Conservation (phyloP, 495 filamentous ascomycete species). For the Penicillium steckii region DNA sequence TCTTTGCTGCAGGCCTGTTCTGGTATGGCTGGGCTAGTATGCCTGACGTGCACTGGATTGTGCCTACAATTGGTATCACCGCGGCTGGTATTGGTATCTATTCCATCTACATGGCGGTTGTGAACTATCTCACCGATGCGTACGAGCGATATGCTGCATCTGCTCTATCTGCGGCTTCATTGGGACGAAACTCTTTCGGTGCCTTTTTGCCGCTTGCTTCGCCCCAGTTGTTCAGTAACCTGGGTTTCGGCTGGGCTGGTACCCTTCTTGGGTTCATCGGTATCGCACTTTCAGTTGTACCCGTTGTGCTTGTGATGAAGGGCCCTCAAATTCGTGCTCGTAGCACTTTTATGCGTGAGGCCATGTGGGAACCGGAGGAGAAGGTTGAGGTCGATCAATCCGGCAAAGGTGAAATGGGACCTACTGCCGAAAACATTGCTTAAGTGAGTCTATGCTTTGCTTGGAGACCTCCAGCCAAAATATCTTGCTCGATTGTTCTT, state of each 20-base stretch:
- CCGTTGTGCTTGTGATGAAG: constrained; percentile 37
- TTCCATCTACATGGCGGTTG: constrained; percentile 47
- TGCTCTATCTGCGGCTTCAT: constrained; percentile 34
- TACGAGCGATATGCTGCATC: constrained; percentile 43
- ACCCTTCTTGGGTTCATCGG: constrained; percentile 42
- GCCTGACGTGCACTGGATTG: constrained; percentile 39
- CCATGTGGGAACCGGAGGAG: constrained; percentile 23
- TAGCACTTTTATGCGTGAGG: constrained; percentile 41
- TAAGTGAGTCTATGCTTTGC: neutral
- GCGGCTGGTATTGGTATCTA: constrained; percentile 40
- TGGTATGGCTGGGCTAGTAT: constrained; percentile 42
- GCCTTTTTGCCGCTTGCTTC: constrained; percentile 40
- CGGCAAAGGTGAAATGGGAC: constrained; percentile 9
- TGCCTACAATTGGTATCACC: constrained; percentile 36
- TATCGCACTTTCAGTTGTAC: constrained; percentile 34
- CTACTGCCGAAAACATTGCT: neutral
- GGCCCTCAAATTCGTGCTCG: constrained; percentile 32
- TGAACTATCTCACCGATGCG: constrained; percentile 48
- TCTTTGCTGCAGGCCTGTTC: constrained; percentile 41
- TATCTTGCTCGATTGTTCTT: no score
- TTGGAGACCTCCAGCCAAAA: no score
- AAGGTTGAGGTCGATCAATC: constrained; percentile 11
- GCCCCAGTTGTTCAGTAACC: constrained; percentile 33
- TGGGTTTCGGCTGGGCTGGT: constrained; percentile 46
- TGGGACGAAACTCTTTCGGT: constrained; percentile 35